A percentile compares a stretch with the other conserved stretches of the same genome.
Evolutionary conservation across 805 yeast species (phyloP).

Genomic region (Candida loeiensis): DNA sequence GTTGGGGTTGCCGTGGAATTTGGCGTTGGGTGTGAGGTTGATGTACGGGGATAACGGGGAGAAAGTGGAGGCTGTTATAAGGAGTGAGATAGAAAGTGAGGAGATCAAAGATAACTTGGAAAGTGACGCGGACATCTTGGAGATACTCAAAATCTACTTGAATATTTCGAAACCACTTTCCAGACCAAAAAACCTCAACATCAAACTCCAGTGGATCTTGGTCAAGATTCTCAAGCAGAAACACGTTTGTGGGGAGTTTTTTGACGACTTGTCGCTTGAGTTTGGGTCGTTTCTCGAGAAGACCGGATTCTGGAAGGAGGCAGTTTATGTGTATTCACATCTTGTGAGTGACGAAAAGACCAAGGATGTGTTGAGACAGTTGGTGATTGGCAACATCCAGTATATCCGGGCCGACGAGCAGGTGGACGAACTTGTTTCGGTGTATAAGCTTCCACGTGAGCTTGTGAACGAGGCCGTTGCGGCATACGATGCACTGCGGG

Average conservation of each 20-base stretch:
- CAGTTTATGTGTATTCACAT: conserved; percentile 63
- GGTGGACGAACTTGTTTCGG: conserved; percentile 34
- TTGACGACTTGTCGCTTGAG: conserved; percentile 25
- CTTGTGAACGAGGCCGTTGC: conserved; percentile 61
- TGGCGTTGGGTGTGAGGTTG: conserved; percentile 55
- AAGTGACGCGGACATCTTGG: conserved; percentile 1
- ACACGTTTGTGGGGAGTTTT: not conserved
- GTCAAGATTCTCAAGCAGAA: conserved; percentile 35
- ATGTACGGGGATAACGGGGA: conserved; percentile 51
- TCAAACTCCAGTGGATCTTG: conserved; percentile 51
- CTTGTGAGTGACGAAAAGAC: conserved; percentile 46
- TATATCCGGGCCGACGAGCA: conserved; percentile 23
- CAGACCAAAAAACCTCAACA: too few relatives aligned
- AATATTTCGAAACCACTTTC: too few relatives aligned
- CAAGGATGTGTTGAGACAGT: conserved; percentile 34
- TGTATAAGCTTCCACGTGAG: conserved; percentile 46
- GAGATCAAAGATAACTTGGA: not conserved
- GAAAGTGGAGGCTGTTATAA: conserved; percentile 1
- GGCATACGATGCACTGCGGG: conserved; percentile 43
- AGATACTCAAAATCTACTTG: conserved; percentile 2
- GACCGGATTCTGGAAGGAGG: conserved; percentile 50
- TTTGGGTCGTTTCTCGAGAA: conserved; percentile 50
- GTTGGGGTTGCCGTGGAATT: conserved; percentile 57
- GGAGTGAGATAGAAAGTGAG: conserved; percentile 1
- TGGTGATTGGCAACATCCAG: conserved; percentile 33